Evolutionary conservation across 768 basidiomycete genomes (phyloP).

Genomic region (Floccularia luteovirens): DNA sequence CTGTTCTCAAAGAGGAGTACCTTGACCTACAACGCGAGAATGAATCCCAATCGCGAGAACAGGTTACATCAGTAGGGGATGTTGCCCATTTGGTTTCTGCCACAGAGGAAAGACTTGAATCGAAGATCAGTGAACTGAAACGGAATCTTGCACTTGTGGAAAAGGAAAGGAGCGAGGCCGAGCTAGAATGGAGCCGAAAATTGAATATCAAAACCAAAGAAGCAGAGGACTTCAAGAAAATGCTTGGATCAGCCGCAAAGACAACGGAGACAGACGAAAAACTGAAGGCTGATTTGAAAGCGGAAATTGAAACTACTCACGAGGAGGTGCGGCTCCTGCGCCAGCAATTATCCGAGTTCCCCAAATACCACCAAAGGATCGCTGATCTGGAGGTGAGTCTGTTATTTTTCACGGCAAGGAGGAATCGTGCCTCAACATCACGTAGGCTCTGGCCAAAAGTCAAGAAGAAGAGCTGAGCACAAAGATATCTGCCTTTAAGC

Average conservation of each 20-base stretch:
- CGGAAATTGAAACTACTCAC: conserved; percentile 45
- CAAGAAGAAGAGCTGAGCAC: conserved; percentile 38
- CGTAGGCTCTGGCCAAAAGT: conserved; percentile 24
- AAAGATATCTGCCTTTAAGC: conserved; percentile 48
- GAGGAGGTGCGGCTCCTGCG: conserved; percentile 40
- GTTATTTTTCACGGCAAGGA: background rate
- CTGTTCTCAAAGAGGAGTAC: conserved; percentile 66
- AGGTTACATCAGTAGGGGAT: conserved; percentile 50
- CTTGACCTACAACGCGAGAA: conserved; percentile 56
- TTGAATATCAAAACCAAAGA: conserved; percentile 73
- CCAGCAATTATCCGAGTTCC: conserved; percentile 48
- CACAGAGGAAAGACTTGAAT: conserved; percentile 71
- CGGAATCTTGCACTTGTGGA: conserved; percentile 57
- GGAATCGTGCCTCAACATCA: background rate
- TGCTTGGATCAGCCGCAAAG: conserved; percentile 50
- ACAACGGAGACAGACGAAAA: conserved; percentile 54
- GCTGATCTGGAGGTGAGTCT: conserved; percentile 58
- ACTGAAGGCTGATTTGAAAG: conserved; percentile 38
- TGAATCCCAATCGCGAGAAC: conserved; percentile 35
- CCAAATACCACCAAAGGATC: conserved; percentile 36
- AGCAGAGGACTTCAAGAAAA: conserved; percentile 59
- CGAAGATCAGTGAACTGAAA: conserved; percentile 64
- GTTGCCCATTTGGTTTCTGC: conserved; percentile 67
- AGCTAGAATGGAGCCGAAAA: conserved; percentile 86
- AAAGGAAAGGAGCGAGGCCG: conserved; percentile 79